phyloP scores from a whole-genome alignment of 202 grass and related monocot genomes.

The Cymbopogon flexuosus region DNA sequence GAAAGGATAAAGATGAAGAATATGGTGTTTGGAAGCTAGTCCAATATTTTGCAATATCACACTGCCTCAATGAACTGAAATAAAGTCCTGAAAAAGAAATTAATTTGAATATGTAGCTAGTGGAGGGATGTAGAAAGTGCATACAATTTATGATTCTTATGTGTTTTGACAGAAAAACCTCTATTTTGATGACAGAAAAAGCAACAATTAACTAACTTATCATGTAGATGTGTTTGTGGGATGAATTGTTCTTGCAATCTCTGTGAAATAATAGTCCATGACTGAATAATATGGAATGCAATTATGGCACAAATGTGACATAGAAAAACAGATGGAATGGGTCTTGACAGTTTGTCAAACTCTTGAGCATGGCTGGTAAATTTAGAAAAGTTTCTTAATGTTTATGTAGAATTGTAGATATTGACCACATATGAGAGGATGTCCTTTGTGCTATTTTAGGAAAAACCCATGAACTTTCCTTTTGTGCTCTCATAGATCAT shows the following conservation, averaged over 20 bases:
- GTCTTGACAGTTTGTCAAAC: slow-evolving; percentile 13
- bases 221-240: not conserved
- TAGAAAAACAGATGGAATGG: not conserved
- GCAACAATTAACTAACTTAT: not conserved
- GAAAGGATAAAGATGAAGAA: not conserved
- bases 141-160: slow-evolving; percentile 19
- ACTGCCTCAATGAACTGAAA: not conserved
- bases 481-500: not conserved
- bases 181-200: not conserved
- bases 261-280: not conserved
- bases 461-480: not conserved
- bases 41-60: not conserved
- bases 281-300: not conserved
- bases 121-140: not conserved
- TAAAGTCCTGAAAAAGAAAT: not conserved
- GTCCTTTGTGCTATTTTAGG: not conserved
- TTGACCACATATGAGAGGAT: not conserved
- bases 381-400: not conserved
- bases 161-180: not conserved
- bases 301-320: not conserved
- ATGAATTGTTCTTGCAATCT: not conserved
- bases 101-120: not conserved
- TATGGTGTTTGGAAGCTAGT: not conserved
- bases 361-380: not conserved
- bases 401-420: not conserved